A percentile compares a stretch with the other conserved stretches of the same genome.
phyloP scores from a whole-genome alignment of 148 eudicot genomes.

The Talinum fruticosum region DNA sequence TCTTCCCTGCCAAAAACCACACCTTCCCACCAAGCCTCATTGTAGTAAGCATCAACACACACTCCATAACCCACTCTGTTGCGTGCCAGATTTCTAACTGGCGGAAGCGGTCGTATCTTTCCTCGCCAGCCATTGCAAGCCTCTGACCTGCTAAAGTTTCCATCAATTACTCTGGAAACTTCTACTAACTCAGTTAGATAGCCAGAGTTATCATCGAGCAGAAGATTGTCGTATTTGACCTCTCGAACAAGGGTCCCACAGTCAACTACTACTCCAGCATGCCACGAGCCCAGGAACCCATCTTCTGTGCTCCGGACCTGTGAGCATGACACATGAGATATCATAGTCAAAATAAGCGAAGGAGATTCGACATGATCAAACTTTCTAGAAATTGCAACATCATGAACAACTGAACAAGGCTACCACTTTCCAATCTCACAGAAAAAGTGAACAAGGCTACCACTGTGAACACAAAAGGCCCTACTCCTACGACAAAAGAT shows the following conservation, averaged over 20 bases:
- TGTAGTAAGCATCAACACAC: conserved; percentile 67
- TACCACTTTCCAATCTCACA: background rate
- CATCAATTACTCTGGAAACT: conserved; percentile 45
- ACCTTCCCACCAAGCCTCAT: conserved; percentile 99
- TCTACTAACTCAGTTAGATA: conserved; percentile 35
- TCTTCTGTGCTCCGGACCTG: conserved; percentile 84
- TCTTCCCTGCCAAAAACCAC: conserved; percentile 61
- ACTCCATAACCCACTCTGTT: conserved; percentile 47
- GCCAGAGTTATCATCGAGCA: conserved; percentile 33
- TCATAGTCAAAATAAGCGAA: background rate
- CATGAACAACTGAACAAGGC: conserved; percentile 13
- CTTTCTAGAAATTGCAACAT: conserved; percentile 1
- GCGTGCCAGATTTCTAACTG: conserved; percentile 2
- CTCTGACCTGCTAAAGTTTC: conserved; percentile 14
- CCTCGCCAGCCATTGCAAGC: conserved; percentile 28
- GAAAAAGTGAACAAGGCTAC: background rate
- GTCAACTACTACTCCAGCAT: conserved; percentile 45
- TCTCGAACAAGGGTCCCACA: conserved; percentile 23
- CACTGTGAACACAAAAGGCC: background rate
- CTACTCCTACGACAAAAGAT: background rate
- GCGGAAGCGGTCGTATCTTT: conserved; percentile 60
- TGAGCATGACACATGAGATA: conserved; percentile 12
- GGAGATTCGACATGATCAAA: background rate
- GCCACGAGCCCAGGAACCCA: conserved; percentile 89
- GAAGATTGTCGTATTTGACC: conserved; percentile 52